Evolutionary conservation across 2,329 filamentous ascomycete species (phyloP).

Genomic region (Monosporascus ibericus): DNA sequence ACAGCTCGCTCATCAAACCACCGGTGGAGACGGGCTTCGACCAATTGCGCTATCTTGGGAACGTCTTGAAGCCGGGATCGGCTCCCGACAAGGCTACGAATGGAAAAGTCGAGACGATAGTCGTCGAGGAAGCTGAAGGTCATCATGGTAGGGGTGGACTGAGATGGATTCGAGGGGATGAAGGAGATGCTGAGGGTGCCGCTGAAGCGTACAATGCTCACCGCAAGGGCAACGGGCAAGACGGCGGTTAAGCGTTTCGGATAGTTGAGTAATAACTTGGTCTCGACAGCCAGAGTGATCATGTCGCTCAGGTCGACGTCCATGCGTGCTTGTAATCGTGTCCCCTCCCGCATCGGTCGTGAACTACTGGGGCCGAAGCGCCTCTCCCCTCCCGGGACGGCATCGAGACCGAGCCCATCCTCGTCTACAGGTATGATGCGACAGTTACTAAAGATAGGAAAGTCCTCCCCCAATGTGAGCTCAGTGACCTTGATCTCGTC

Average conservation of each 20-base stretch:
- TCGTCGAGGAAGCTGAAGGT: conserved; percentile 91
- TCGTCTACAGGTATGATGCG: conserved; percentile 88
- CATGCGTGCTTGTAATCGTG: conserved; percentile 85
- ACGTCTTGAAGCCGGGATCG: conserved; percentile 78
- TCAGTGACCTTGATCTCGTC: conserved; percentile 93
- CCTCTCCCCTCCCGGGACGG: conserved; percentile 31
- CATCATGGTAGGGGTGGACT: conserved; percentile 76
- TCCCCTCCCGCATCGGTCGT: conserved; percentile 53
- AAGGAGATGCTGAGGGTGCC: conserved; percentile 92
- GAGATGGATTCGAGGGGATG: conserved; percentile 66
- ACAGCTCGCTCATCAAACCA: conserved; percentile 88
- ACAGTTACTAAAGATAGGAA: conserved; percentile 98
- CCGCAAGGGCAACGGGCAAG: conserved; percentile 83
- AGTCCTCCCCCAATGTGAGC: conserved; percentile 90
- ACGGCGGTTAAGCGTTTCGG: conserved; percentile 85
- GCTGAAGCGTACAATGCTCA: conserved; percentile 89
- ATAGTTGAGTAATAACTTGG: conserved; percentile 89
- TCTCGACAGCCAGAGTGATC: conserved; percentile 90
- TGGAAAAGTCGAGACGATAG: conserved; percentile 77
- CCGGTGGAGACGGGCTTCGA: conserved; percentile 71
- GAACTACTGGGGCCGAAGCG: conserved; percentile 44
- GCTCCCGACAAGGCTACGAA: conserved; percentile 72
- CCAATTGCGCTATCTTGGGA: conserved; percentile 79
- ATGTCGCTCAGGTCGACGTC: conserved; percentile 96
- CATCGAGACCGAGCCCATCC: conserved; percentile 56